Base-by-base conservation (phyloP, 768 basidiomycete species). In the Ramaria rubella region DNA sequence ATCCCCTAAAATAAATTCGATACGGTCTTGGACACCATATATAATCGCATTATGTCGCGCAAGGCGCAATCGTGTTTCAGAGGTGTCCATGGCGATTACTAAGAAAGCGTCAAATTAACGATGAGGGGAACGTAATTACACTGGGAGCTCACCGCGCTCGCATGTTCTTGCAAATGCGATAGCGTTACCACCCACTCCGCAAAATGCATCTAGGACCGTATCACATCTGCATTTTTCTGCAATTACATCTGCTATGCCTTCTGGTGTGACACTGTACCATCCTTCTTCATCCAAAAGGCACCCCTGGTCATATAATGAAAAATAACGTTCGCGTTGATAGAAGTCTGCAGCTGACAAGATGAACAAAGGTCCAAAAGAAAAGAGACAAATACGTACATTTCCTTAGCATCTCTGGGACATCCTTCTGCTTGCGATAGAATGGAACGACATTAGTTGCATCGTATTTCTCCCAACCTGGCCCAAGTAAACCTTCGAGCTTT, bases 211-310 rank as follows among this genome's bases (percentile, higher is more conserved):
- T 33, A 95, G 76, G 58, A 96, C 77, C 3, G 85, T 86, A 59
- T 82, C 82, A 60, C 87, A 91, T 7, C 87, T 81, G 74, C 95
- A 96, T 23, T 94, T 77, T 62, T 95, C 88, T 0, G 96, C 95
- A 44, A 97, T 97, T 67, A 92, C 94, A 58, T 81, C 71, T 7
- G 94, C 96, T n/a, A 99, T 83, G 36, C 77, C 78, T 64, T 98
- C 94, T 0, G 96, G 95, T 0, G 96, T 99, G 58, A 98, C 86
- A 59, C 89, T 93, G 71, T 88, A 98, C 95, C 94, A 97, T n/a
- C 95, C 95, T 68, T 95, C 92, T 61, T 89, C 83, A 61, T 98
- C 96, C 11, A 98, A 73, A 2, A 96, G 75, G 66, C 93, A 91
- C 0, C 94, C 93, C 17, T 82, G 69, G 24, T 84, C 80, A 62